phyloP scores from a whole-genome alignment of 176 grass and related monocot species.

The Juncus inflexus region DNA sequence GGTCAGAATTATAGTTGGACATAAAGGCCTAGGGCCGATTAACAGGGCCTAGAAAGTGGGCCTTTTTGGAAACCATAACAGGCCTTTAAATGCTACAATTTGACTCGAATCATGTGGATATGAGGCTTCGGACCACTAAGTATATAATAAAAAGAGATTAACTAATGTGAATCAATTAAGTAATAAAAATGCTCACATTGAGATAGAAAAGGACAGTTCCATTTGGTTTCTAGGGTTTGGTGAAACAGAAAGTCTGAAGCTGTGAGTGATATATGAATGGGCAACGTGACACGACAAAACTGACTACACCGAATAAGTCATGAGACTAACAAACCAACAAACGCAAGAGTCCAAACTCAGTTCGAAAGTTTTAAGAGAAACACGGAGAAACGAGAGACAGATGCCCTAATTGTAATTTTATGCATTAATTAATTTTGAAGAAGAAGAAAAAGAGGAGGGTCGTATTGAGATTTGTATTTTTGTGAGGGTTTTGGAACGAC shows the following conservation, averaged over 20 bases:
- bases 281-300: slow-evolving; percentile 8
- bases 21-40: too few species aligned
- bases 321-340: slow-evolving; percentile 25
- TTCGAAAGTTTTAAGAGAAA: slow-evolving; percentile 14
- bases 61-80: too few species aligned
- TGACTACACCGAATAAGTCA: slow-evolving; percentile 16
- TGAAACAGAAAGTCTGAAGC: slow-evolving; percentile 12
- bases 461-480: neutral
- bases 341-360: slow-evolving; percentile 6
- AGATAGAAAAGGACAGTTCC: slow-evolving; percentile 15
- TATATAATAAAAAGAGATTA: too few species aligned
- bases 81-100: too few species aligned
- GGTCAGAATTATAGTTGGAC: too few species aligned
- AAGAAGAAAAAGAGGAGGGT: too few species aligned
- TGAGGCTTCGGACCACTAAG: too few species aligned
- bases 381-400: slow-evolving; percentile 20
- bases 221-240: slow-evolving; percentile 34
- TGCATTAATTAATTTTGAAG: too few species aligned
- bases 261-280: too few species aligned
- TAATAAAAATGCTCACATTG: neutral
- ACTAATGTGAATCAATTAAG: too few species aligned
- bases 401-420: neutral
- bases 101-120: too few species aligned
- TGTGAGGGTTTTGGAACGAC: slow-evolving; percentile 1
- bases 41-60: too few species aligned